Evolutionary conservation across 2,329 filamentous ascomycete species (phyloP).

Genomic region (Cadophora luteo-olivacea): DNA sequence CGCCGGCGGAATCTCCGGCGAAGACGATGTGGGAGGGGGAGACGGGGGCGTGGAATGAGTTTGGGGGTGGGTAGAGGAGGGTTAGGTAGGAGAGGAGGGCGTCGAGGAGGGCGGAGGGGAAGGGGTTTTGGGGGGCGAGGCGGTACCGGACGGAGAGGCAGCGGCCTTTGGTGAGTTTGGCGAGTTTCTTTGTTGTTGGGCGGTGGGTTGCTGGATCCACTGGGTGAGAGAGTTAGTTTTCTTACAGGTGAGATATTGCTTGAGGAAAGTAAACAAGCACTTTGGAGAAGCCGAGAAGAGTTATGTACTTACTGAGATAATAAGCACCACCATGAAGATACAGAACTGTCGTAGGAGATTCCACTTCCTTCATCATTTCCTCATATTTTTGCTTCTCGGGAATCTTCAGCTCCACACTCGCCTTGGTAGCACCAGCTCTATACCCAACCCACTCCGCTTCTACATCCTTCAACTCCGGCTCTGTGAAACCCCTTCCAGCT

Average conservation of each 20-base stretch:
- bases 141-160: constrained; percentile 70
- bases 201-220: constrained; percentile 74
- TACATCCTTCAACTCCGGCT: constrained; percentile 62
- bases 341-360: constrained; percentile 67
- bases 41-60: constrained; percentile 70
- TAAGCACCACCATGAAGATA: constrained; percentile 82
- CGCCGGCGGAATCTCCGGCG: constrained; percentile 76
- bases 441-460: constrained; percentile 82
- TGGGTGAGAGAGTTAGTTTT: not conserved
- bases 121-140: constrained; percentile 75
- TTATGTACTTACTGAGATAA: constrained; percentile 55
- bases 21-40: constrained; percentile 71
- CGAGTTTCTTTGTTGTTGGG: constrained; percentile 62
- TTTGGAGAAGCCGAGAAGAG: not conserved
- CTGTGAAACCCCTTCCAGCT: constrained; percentile 44
- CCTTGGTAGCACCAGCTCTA: constrained; percentile 58
- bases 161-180: constrained; percentile 69
- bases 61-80: constrained; percentile 70
- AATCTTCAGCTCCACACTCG: constrained; percentile 59
- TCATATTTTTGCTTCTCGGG: constrained; percentile 70
- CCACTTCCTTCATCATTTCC: constrained; percentile 71
- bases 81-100: constrained; percentile 74
- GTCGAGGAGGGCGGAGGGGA: constrained; percentile 77
- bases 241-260: not conserved
- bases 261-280: not conserved